Conservation (phyloP, 169 alveolate species). For the Eimeria maxima region DNA sequence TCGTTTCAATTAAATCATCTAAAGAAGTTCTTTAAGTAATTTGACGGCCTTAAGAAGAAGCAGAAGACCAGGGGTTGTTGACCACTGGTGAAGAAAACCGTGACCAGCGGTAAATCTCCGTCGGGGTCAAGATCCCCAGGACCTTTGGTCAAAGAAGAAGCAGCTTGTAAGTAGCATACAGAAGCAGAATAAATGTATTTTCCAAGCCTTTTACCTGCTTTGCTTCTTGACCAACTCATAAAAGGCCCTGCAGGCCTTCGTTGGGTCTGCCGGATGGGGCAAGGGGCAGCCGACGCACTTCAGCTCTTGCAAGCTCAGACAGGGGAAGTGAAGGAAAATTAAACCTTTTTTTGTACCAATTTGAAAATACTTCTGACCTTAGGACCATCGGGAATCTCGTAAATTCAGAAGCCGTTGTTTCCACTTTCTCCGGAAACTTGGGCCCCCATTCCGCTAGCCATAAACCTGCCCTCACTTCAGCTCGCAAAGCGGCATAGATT, state of each 20-base stretch:
- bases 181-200: neutral
- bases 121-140: neutral
- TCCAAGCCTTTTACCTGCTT: neutral
- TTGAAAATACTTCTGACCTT: neutral
- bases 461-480: neutral
- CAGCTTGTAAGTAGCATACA: neutral
- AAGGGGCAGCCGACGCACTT: slow-evolving; percentile 23
- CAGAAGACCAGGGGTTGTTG: neutral
- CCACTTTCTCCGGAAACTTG: neutral
- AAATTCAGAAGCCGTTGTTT: neutral
- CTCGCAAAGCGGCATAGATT: neutral
- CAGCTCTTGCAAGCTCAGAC: neutral
- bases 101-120: neutral
- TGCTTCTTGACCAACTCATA: neutral
- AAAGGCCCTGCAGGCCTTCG: neutral
- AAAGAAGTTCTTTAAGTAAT: neutral
- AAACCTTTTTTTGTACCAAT: neutral
- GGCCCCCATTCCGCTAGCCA: slow-evolving; percentile 42
- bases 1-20: neutral
- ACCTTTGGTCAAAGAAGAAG: neutral
- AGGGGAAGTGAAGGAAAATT: neutral
- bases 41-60: neutral
- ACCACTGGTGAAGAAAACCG: neutral
- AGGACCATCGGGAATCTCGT: neutral
- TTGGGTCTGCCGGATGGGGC: neutral